Conservation (phyloP, 306 rosid genomes). For the Pterocarpus santalinus region DNA sequence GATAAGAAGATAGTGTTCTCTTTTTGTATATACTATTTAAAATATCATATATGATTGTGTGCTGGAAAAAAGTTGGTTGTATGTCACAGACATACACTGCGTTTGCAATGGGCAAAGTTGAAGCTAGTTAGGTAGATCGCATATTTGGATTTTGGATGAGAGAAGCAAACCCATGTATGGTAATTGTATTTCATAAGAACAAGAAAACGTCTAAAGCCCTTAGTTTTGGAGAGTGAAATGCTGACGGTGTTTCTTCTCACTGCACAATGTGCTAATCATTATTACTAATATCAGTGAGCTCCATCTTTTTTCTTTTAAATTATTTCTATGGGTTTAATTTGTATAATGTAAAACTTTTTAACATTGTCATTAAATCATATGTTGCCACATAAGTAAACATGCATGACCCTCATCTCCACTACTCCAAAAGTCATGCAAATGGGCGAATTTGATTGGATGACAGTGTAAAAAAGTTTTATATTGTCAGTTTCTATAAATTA, state of each 20-base stretch:
- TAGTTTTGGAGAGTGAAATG: not conserved
- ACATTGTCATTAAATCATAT: no score
- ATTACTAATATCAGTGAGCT: no score
- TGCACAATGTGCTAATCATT: not conserved
- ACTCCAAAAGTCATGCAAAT: no score
- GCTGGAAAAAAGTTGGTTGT: not conserved
- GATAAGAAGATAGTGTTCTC: not conserved
- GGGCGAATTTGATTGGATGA: no score
- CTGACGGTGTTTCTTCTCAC: not conserved
- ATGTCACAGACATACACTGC: not conserved
- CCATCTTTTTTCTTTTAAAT: no score
- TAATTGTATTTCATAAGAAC: not conserved
- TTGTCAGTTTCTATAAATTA: no score
- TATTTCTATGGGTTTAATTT: no score
- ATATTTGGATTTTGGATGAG: conserved; percentile 6
- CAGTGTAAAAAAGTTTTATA: no score
- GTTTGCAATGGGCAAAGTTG: conserved; percentile 3
- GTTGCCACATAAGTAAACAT: no score
- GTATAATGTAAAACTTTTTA: no score
- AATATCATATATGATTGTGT: not conserved
- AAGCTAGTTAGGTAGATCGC: not conserved
- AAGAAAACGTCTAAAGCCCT: not conserved
- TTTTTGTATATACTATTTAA: not conserved
- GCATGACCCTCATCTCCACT: no score
- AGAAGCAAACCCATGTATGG: not conserved